Evolutionary conservation across 1,284 basidiomycete species (phyloP).

Genomic region (Ustilago hordei): DNA sequence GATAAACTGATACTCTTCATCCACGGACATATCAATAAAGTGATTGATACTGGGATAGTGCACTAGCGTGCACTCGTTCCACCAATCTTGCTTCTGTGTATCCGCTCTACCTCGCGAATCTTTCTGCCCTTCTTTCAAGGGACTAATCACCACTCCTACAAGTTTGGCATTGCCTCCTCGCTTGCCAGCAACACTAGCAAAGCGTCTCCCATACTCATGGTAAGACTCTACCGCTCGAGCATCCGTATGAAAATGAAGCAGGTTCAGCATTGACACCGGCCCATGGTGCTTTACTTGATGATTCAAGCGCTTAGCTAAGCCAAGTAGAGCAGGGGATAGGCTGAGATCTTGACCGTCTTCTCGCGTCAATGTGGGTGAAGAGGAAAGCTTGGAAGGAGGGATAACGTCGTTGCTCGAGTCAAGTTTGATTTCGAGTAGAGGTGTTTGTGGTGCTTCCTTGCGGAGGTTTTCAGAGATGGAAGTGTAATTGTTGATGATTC

Average conservation of each 20-base stretch:
- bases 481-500: slow-evolving; percentile 43
- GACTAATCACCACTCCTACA: slow-evolving; percentile 45
- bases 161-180: slow-evolving; percentile 54
- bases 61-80: slow-evolving; percentile 51
- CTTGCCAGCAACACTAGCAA: slow-evolving; percentile 38
- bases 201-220: slow-evolving; percentile 49
- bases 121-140: slow-evolving; percentile 7
- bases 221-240: slow-evolving; percentile 31
- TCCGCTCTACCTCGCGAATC: slow-evolving; percentile 26
- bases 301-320: slow-evolving; percentile 35
- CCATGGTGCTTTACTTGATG: slow-evolving; percentile 19
- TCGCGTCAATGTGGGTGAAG: not conserved
- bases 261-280: slow-evolving; percentile 54
- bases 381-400: not conserved
- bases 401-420: slow-evolving; percentile 27
- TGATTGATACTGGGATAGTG: slow-evolving; percentile 56
- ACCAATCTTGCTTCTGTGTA: slow-evolving; percentile 32
- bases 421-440: slow-evolving; percentile 28
- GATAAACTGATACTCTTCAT: slow-evolving; percentile 50
- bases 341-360: slow-evolving; percentile 44
- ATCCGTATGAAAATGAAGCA: slow-evolving; percentile 44
- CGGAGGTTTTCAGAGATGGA: slow-evolving; percentile 28
- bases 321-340: slow-evolving; percentile 38
- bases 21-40: slow-evolving; percentile 54
- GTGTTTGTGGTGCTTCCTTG: not conserved